Base-by-base conservation (phyloP, 805 yeast species). In the Pichia sporocuriosa region DNA sequence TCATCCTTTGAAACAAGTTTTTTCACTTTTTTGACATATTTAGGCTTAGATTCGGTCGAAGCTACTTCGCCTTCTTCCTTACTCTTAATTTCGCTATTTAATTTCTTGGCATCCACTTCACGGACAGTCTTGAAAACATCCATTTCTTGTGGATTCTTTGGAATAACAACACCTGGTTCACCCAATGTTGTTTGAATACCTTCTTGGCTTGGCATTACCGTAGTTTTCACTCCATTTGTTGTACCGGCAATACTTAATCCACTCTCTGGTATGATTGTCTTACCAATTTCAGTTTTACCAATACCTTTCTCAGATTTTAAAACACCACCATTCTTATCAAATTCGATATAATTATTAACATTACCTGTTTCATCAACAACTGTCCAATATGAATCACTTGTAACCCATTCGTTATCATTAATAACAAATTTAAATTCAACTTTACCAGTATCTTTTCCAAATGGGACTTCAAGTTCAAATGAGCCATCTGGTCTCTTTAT, bases 121-220 rank as follows among this genome's bases (percentile, higher is more conserved):
- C 74, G 66, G 20, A 79, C 69, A 50, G 77, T 73, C 35, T 64
- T 61, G 55, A 87, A 82, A 37, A 79, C 95, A 45, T 73, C 67
- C 53, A 85, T 75, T n/a, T 76, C 70, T 33, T 70, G 72, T 16
- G 85, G 72, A 55, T 83, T 73, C 32, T 65, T 54, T 36, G 90
- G 90, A 50, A 83, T 58, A 29, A 67, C 73, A 46, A 84, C 70
- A 35, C 95, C 95, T 23, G 93, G 87, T 55, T 83, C 89, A 37
- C 86, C 84, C 28, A 68, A 49, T 42, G 72, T 52, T 8, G 70
- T 59, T 44, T 65, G 63, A 37, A 70, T 70, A 21, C 67, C 69
- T 48, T 70, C 75, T 15, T 52, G 27, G 4, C 69, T 57, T 34
- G 79, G 78, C 61, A 72, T 42, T 19, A 73, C 78, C 11, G 76